Base-by-base conservation (phyloP, 2,329 filamentous ascomycete genomes). In the Paramyrothecium sp. region DNA sequence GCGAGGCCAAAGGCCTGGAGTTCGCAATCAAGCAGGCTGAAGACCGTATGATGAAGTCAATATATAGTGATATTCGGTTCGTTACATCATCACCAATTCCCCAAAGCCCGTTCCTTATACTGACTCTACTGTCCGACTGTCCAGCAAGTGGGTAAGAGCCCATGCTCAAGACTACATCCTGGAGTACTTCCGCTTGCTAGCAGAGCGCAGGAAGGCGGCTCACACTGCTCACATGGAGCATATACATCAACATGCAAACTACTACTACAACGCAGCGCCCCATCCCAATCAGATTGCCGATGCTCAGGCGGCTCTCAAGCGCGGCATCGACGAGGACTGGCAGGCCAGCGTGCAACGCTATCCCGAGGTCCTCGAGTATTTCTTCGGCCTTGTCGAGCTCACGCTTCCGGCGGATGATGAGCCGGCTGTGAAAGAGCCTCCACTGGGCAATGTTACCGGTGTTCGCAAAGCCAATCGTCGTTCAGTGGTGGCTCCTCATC, bases 311-410 rank as follows among this genome's bases (percentile, higher is more conserved):
- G 80, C 82, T 52, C 79, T 91, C 59, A 91, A 91, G 73, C 82
- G 85, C 53, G 89, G 89, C 59, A 89, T 92, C 65, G 89, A 92
- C 65, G 87, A 90, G 60, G 90, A 92, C 74, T 94, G 90, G 90
- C 84, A 88, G 65, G 80, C 84, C 30, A 89, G 87, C 51, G 89
- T 92, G 44, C 84, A 91, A 65, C 82, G 87, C 55, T 94, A 93
- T 65, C 90, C 90, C 4, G 89, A 92, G 69, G 87, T 93, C n/a
- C 78, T 94, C 55, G 88, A 92, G 72, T 92, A 93, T 73, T 93
- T 89, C 69, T 93, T 89, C 73, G 80, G 84, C 58, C 77, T 92
- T 41, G 87, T 92, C 38, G 83, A 87, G 55, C 70, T 92, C 58
- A 82, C 78, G 21, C 73, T 91, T 4, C 89, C 90, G 0, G 74